Evolutionary conservation across 257 asterid species (phyloP), one percentile per base, ranked within the genome.

Genomic region (Fraxinus pennsylvanica): DNA sequence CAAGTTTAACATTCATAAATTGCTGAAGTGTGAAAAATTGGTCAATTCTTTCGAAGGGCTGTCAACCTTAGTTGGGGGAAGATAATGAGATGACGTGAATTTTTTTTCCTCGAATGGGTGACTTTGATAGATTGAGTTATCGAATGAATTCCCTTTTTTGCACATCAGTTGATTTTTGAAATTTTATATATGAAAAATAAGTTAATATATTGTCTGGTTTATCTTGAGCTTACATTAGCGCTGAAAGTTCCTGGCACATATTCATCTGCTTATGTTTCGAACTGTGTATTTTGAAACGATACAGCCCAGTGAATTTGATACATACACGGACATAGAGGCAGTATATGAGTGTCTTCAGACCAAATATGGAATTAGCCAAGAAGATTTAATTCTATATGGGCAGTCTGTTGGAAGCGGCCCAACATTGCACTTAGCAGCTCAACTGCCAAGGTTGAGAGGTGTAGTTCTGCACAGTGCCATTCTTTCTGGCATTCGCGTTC

Each of bases 321-420:
- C 99, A 32, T 96, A 96, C 57, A 97, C 98, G 66, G 99, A 96
- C 83, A 92, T 96, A 80, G 99, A 96, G 78, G 98, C 99, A 7
- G 97, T 92, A 8, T 96, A 96, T 8, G 94, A 92, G 80, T 92
- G 98, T 85, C 98, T 96, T 82, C 94, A 93, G 79, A 87, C 94
- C 1, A 96, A 96, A 79, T 96, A 93, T 73, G 99, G 99, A 74
- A 82, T 92, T 30, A 88, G 97, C 87, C 98, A 96, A 80, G 99
- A 96, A 82, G 97, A 92, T 82, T 63, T 96, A 61, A 92, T 96
- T 82, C 84, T 96, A 9, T 96, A 96, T 47, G 99, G 99, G 39
- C 99, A 96, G 81, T 96, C 99, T 22, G 99, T 96, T 50, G 99
- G 99, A 78, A 96, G 99, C 80, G 99, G 99, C 67, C 98, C 99